phyloP scores from a whole-genome alignment of 129 eudicot species.

The Sambucus nigra region DNA sequence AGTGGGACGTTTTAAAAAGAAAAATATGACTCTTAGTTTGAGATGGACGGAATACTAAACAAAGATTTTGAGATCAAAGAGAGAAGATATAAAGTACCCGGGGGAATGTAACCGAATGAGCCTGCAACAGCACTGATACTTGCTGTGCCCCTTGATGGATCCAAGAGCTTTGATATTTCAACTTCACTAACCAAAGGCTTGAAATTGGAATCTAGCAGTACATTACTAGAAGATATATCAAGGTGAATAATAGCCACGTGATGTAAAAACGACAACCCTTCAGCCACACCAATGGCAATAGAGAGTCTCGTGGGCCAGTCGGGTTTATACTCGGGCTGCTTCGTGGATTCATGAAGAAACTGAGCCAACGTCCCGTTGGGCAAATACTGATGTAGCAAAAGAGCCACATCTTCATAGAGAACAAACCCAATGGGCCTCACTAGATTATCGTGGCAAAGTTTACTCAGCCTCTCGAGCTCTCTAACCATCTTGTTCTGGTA shows the following conservation, averaged over 20 bases:
- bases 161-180: conserved; percentile 92
- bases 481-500: conserved; percentile 88
- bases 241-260: conserved; percentile 92
- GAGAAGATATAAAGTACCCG: conserved; percentile 42
- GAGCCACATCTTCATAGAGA: conserved; percentile 77
- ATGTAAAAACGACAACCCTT: conserved; percentile 89
- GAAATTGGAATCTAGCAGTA: conserved; percentile 56
- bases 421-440: conserved; percentile 79
- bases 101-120: conserved; percentile 96
- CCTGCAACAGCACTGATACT: conserved; percentile 99
- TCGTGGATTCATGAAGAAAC: conserved; percentile 55
- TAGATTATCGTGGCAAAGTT: conserved; percentile 67
- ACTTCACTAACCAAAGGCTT: conserved; percentile 83
- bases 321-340: conserved; percentile 59
- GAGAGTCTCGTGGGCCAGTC: conserved; percentile 91
- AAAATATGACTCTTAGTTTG: too few relatives aligned
- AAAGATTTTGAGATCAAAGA: too few relatives aligned
- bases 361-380: conserved; percentile 73
- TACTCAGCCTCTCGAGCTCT: conserved; percentile 88
- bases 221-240: conserved; percentile 93
- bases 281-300: conserved; percentile 86
- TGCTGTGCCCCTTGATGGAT: conserved; percentile 95
- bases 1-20: too few relatives aligned
- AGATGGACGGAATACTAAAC: too few relatives aligned
- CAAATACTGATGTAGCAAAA: conserved; percentile 62